Percentiles rank a stretch among this genome's conserved stretches.
phyloP scores from a whole-genome alignment of 495 filamentous ascomycete species.

The Lasiosphaeria hispida region DNA sequence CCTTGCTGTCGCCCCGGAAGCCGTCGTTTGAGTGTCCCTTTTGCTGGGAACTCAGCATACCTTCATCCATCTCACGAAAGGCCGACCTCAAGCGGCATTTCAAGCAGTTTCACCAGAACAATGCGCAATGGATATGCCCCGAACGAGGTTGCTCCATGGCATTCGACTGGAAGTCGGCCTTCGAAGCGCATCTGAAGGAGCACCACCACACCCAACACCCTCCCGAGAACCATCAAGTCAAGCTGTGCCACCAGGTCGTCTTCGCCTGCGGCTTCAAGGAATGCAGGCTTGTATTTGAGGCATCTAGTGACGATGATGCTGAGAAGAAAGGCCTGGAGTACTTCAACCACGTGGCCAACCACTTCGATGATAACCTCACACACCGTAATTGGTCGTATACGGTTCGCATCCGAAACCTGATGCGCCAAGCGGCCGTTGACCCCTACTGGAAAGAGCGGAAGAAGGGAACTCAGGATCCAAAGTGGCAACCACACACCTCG shows the following conservation, averaged over 20 bases:
- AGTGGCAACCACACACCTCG: slow-evolving; percentile 26
- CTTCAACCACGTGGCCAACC: slow-evolving; percentile 28
- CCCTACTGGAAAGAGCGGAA: slow-evolving; percentile 18
- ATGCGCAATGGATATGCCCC: slow-evolving; percentile 25
- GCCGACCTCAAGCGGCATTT: slow-evolving; percentile 30
- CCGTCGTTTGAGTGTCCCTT: slow-evolving; percentile 25
- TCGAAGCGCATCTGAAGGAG: slow-evolving; percentile 24
- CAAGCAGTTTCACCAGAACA: slow-evolving; percentile 23
- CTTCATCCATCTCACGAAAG: slow-evolving; percentile 20
- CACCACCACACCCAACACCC: slow-evolving; percentile 15
- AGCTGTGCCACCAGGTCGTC: slow-evolving; percentile 23
- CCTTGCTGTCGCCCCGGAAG: slow-evolving; percentile 14
- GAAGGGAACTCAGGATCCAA: slow-evolving; percentile 12
- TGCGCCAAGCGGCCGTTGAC: slow-evolving; percentile 19
- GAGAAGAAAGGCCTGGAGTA: slow-evolving; percentile 18
- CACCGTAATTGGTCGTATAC: slow-evolving; percentile 26
- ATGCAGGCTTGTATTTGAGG: slow-evolving; percentile 26
- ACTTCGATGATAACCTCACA: slow-evolving; percentile 21
- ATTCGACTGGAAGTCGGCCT: slow-evolving; percentile 27
- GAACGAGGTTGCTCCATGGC: slow-evolving; percentile 19
- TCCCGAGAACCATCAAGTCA: slow-evolving; percentile 13
- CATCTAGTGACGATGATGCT: slow-evolving; percentile 16
- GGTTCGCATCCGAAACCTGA: slow-evolving; percentile 26
- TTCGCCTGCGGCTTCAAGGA: slow-evolving; percentile 30
- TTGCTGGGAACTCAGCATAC: slow-evolving; percentile 24